Evolutionary conservation across 2,329 filamentous ascomycete species (phyloP).

Genomic region (Pyrenochaeta sp.): DNA sequence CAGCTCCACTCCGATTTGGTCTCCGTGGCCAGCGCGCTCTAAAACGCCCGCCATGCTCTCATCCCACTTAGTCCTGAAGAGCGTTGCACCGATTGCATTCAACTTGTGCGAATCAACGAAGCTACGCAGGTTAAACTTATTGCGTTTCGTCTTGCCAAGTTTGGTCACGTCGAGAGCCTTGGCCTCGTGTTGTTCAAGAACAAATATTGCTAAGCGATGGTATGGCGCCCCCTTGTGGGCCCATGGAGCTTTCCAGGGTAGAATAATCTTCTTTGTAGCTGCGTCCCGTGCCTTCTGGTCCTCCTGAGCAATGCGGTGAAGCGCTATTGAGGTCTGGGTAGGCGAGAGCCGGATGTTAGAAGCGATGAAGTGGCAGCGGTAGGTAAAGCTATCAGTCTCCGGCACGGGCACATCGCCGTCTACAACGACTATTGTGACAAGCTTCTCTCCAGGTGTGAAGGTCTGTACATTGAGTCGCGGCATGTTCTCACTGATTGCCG

Average conservation of each 20-base stretch:
- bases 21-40: constrained; percentile 76
- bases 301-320: constrained; percentile 43
- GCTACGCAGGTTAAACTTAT: constrained; percentile 77
- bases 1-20: constrained; percentile 80
- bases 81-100: constrained; percentile 78
- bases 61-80: constrained; percentile 93
- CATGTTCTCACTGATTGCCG: constrained; percentile 73
- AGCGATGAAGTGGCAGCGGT: constrained; percentile 88
- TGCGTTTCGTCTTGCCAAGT: constrained; percentile 77
- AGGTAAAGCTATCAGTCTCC: constrained; percentile 77
- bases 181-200: constrained; percentile 79
- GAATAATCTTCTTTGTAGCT: constrained; percentile 66
- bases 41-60: constrained; percentile 88
- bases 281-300: constrained; percentile 58
- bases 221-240: constrained; percentile 91
- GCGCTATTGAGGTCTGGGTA: constrained; percentile 49
- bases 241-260: constrained; percentile 85
- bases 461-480: constrained; percentile 84
- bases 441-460: constrained; percentile 81
- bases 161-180: constrained; percentile 55
- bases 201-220: constrained; percentile 84
- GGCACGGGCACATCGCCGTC: constrained; percentile 90
- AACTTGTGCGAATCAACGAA: constrained; percentile 76
- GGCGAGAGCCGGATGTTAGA: constrained; percentile 74
- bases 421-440: constrained; percentile 84